These are phyloP conservation scores for Calonectria naviculata DNA, from an alignment of 2,329 filamentous ascomycete genomes.

Conservation along the genomic window DNA sequence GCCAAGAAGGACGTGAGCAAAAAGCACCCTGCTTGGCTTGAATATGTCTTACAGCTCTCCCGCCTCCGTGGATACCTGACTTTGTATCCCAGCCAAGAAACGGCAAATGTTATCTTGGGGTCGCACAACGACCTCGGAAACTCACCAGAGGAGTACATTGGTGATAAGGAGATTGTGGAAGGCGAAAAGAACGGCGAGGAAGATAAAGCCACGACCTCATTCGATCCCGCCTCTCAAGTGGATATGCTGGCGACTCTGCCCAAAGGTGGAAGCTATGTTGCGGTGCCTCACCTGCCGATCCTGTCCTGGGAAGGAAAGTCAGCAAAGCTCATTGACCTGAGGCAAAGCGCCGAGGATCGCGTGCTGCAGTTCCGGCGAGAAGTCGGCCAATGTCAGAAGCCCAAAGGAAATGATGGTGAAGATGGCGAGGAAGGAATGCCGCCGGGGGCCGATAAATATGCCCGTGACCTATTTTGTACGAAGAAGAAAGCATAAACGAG, in stretches of 20 bases:
- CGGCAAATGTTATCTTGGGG: slow-evolving; percentile 69
- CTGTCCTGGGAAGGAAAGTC: slow-evolving; percentile 72
- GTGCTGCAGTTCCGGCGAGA: slow-evolving; percentile 67
- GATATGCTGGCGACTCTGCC: slow-evolving; percentile 62
- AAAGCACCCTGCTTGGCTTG: slow-evolving; percentile 79
- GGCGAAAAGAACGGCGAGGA: slow-evolving; percentile 43
- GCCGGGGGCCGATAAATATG: slow-evolving; percentile 46
- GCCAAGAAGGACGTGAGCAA: slow-evolving; percentile 72
- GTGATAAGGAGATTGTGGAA: slow-evolving; percentile 35
- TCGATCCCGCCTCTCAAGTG: slow-evolving; percentile 55
- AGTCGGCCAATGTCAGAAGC: slow-evolving; percentile 73
- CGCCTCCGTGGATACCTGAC: slow-evolving; percentile 81
- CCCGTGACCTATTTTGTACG: slow-evolving; percentile 75
- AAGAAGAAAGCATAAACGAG: slow-evolving; percentile 41
- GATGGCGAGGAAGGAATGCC: slow-evolving; percentile 29
- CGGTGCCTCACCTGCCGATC: slow-evolving; percentile 64
- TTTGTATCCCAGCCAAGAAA: slow-evolving; percentile 77
- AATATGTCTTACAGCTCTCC: slow-evolving; percentile 81
- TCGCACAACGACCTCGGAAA: slow-evolving; percentile 82
- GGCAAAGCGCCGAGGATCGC: slow-evolving; percentile 62
- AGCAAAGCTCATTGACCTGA: slow-evolving; percentile 53
- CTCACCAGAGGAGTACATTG: slow-evolving; percentile 75
- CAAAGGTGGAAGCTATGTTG: slow-evolving; percentile 54
- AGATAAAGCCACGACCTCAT: slow-evolving; percentile 38
- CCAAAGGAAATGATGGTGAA: slow-evolving; percentile 12